Evolutionary conservation across 2,329 filamentous ascomycete genomes (phyloP).

Genomic region (Ophiostoma triangulosporum): DNA sequence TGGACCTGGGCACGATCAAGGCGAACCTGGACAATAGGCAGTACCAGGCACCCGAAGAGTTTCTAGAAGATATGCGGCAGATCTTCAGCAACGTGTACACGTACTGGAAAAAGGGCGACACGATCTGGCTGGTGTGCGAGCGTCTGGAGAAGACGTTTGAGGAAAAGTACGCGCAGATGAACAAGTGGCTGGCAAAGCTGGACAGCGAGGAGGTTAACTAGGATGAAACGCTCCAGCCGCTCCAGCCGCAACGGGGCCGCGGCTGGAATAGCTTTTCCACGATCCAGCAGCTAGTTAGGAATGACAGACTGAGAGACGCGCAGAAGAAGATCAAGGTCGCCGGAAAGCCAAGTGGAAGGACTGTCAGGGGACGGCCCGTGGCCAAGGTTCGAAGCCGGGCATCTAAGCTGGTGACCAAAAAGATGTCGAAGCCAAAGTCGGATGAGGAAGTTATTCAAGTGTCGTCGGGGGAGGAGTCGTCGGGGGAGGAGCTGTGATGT

Average conservation of each 20-base stretch:
- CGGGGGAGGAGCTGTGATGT: too few species aligned
- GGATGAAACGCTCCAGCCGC: slow-evolving; percentile 10
- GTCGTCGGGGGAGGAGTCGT: too few species aligned
- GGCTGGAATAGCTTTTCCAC: background rate
- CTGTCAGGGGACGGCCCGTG: too few species aligned
- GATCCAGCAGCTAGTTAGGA: background rate
- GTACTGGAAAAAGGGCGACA: slow-evolving; percentile 45
- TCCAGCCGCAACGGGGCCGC: background rate
- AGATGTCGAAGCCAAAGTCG: too few species aligned
- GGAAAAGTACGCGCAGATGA: slow-evolving; percentile 38
- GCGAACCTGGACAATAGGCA: slow-evolving; percentile 41
- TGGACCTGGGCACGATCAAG: slow-evolving; percentile 49
- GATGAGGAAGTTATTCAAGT: too few species aligned
- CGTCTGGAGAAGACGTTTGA: slow-evolving; percentile 40
- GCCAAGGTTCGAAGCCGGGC: too few species aligned
- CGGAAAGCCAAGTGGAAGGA: too few species aligned
- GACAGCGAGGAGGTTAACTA: slow-evolving; percentile 25
- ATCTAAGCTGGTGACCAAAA: too few species aligned
- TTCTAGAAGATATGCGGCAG: slow-evolving; percentile 43
- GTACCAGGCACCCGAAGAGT: slow-evolving; percentile 40
- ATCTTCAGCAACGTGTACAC: slow-evolving; percentile 51
- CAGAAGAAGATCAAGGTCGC: background rate
- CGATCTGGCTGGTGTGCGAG: slow-evolving; percentile 41
- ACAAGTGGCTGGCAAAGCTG: slow-evolving; percentile 36
- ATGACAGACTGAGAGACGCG: background rate